A percentile compares a stretch with the other conserved stretches of the same genome.
Conservation (phyloP, 1,139 yeast species). For the Diutina scorzettiae region DNA sequence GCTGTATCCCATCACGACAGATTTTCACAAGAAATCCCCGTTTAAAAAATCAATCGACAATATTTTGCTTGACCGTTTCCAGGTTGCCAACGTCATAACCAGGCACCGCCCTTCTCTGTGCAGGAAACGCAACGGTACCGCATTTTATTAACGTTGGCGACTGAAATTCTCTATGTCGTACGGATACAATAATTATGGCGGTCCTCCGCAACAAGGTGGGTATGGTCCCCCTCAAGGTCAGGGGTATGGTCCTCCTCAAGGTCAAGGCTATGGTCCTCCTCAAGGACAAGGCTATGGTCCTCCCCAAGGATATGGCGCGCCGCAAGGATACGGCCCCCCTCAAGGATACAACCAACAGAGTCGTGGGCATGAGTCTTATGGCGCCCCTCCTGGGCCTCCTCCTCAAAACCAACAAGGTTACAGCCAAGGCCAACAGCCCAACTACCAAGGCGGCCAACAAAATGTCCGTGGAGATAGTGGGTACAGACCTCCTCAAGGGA, state of each 20-base stretch:
- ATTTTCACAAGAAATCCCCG: no score
- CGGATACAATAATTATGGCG: constrained; percentile 3
- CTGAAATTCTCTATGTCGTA: constrained; percentile 5
- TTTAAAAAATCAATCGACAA: no score
- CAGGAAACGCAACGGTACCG: no score
- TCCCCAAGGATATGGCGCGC: constrained; percentile 9
- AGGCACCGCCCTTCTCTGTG: no score
- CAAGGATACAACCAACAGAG: background rate
- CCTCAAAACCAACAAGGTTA: constrained; percentile 10
- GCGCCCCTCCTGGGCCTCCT: background rate
- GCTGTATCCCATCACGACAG: no score
- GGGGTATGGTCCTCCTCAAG: background rate
- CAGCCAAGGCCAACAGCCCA: constrained; percentile 10
- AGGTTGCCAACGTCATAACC: no score
- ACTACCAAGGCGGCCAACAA: constrained; percentile 7
- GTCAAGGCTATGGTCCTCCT: constrained; percentile 9
- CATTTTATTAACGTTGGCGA: no score
- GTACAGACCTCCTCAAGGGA: constrained; percentile 19
- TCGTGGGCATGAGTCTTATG: no score
- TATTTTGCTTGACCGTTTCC: no score
- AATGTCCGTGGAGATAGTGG: constrained; percentile 9
- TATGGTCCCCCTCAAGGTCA: background rate
- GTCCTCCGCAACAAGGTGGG: background rate
- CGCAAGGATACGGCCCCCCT: background rate
- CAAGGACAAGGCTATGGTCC: constrained; percentile 7